Evolutionary conservation across 257 asterid species (phyloP).

Genomic region (Echites panduratus): DNA sequence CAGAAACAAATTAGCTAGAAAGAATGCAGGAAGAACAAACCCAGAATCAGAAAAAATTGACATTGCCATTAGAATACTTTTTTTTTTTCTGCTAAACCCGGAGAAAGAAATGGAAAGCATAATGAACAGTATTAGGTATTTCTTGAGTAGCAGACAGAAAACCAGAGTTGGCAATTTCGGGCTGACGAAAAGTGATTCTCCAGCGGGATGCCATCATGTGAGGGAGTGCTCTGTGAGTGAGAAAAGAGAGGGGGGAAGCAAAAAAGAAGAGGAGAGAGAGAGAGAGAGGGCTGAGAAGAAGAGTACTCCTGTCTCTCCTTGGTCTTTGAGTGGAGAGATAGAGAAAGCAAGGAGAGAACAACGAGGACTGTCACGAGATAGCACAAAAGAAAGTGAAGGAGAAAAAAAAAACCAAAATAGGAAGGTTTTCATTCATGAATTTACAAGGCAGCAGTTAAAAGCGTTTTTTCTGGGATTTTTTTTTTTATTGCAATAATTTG

Average conservation of each 20-base stretch:
- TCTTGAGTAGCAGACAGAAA: neutral
- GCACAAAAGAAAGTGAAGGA: neutral
- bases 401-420: neutral
- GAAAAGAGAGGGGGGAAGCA: neutral
- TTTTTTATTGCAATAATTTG: no score
- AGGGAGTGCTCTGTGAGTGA: neutral
- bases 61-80: conserved; percentile 1
- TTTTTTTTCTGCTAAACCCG: neutral
- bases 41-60: conserved; percentile 16
- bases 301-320: no score
- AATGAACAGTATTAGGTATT: neutral
- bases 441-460: neutral
- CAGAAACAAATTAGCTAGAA: neutral
- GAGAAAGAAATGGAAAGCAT: conserved; percentile 10
- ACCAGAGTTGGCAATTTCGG: conserved; percentile 1
- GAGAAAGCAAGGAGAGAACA: neutral
- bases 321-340: conserved; percentile 1
- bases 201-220: conserved; percentile 23
- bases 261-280: neutral
- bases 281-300: neutral
- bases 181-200: conserved; percentile 14
- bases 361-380: conserved; percentile 5
- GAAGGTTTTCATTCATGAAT: neutral
- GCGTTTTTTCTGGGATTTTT: neutral
- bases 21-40: conserved; percentile 1